phyloP scores from a whole-genome alignment of 2,329 filamentous ascomycete genomes.

The Xylaria polymorpha region DNA sequence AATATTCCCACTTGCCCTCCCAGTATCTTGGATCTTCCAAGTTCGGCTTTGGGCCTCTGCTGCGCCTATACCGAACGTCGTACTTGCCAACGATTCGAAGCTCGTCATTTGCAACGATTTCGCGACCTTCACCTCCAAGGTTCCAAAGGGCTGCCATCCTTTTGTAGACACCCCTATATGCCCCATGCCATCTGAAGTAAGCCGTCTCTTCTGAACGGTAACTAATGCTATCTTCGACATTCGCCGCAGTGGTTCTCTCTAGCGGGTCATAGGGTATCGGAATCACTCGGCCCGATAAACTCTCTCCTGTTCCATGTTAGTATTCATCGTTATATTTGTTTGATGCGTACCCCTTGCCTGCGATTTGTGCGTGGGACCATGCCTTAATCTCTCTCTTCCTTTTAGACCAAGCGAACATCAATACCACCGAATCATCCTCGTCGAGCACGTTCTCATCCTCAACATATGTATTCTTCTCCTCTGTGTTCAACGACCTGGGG shows the following conservation, averaged over 20 bases:
- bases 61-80: conserved; percentile 6
- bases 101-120: conserved; percentile 19
- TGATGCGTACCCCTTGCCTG: neutral
- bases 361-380: neutral
- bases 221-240: conserved; percentile 1
- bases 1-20: conserved; percentile 19
- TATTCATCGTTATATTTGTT: neutral
- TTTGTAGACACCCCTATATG: conserved; percentile 15
- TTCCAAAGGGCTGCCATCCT: conserved; percentile 24
- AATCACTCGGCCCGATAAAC: neutral
- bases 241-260: neutral
- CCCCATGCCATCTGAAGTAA: neutral
- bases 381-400: conserved; percentile 4
- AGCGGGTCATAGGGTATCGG: neutral
- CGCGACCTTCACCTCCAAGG: conserved; percentile 18
- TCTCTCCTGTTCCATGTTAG: conserved; percentile 5
- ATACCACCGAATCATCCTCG: neutral
- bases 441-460: neutral
- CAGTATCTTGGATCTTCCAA: conserved; percentile 21
- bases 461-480: neutral
- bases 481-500: neutral
- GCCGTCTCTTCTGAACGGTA: neutral
- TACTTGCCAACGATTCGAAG: neutral
- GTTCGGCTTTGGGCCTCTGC: conserved; percentile 13
- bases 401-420: neutral